Evolutionary conservation across 805 yeast genomes (phyloP).

Genomic region (Wickerhamiella hasegawae): DNA sequence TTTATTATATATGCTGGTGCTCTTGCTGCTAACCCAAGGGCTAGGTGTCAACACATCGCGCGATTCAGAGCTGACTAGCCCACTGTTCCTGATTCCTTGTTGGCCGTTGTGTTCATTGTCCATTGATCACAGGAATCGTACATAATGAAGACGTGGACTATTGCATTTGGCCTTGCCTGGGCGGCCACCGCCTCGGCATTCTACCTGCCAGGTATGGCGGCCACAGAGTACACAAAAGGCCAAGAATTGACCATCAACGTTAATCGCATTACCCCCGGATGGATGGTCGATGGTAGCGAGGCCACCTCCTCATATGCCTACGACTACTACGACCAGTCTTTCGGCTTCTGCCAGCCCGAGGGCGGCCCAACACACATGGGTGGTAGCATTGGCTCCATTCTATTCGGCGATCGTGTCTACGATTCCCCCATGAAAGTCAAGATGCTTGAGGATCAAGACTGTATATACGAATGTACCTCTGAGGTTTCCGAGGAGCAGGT

Average conservation of each 20-base stretch:
- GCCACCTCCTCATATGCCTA: constrained; percentile 11
- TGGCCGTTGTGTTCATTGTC: too few species aligned
- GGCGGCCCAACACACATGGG: constrained; percentile 53
- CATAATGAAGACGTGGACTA: too few species aligned
- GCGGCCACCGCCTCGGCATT: constrained; percentile 32
- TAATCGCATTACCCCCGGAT: constrained; percentile 77
- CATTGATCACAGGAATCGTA: too few species aligned
- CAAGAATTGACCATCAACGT: constrained; percentile 67
- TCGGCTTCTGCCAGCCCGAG: constrained; percentile 70
- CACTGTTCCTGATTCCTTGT: too few species aligned
- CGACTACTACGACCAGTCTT: constrained; percentile 58
- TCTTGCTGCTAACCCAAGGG: too few species aligned
- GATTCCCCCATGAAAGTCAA: constrained; percentile 74
- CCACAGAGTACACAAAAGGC: constrained; percentile 65
- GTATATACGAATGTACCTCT: constrained; percentile 49
- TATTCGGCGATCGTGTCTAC: constrained; percentile 91
- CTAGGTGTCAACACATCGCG: too few species aligned
- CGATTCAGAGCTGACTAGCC: too few species aligned
- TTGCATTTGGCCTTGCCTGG: background rate
- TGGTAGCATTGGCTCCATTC: constrained; percentile 81
- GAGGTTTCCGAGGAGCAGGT: constrained; percentile 50
- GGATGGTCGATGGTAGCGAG: constrained; percentile 18
- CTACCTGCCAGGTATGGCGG: constrained; percentile 93
- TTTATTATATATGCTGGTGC: too few species aligned
- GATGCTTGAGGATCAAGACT: constrained; percentile 58